phyloP scores from a whole-genome alignment of 192 early-diverging fungal species.

The Lunasporangiospora selenospora region DNA sequence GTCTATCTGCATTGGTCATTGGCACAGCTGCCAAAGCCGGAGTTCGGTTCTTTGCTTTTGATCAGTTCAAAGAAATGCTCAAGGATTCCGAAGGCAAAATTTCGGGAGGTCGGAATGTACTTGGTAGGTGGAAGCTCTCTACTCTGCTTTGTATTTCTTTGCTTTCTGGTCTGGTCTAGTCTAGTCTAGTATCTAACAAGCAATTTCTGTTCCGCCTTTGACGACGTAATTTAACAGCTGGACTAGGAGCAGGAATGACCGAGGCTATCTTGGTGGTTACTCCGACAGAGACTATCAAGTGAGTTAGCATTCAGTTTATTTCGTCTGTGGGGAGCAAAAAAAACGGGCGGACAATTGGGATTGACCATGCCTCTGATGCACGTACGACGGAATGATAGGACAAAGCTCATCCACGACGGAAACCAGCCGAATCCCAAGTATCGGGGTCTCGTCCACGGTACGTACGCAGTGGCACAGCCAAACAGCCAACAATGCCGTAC shows the following conservation, averaged over 20 bases:
- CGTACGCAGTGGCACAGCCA: too few relatives aligned
- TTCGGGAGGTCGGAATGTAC: slow-evolving; percentile 63
- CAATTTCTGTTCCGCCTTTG: not conserved
- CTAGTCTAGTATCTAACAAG: not conserved
- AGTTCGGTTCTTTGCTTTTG: slow-evolving; percentile 93
- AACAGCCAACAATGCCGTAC: too few relatives aligned
- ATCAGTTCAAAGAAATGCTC: slow-evolving; percentile 76
- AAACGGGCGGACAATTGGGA: not conserved
- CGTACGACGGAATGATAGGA: slow-evolving; percentile 53
- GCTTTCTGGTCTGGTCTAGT: slow-evolving; percentile 11
- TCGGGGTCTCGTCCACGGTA: slow-evolving; percentile 81
- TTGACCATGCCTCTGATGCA: not conserved
- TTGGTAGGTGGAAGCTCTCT: too few relatives aligned
- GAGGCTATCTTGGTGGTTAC: slow-evolving; percentile 91
- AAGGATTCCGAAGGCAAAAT: slow-evolving; percentile 74
- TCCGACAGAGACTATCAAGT: slow-evolving; percentile 93
- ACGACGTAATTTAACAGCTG: slow-evolving; percentile 53
- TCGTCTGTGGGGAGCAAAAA: not conserved
- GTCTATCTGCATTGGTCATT: slow-evolving; percentile 86
- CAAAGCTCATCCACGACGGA: slow-evolving; percentile 92
- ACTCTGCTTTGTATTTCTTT: slow-evolving; percentile 15
- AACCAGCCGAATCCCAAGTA: slow-evolving; percentile 75
- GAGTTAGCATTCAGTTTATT: slow-evolving; percentile 10
- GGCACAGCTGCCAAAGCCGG: slow-evolving; percentile 93
- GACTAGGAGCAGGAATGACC: slow-evolving; percentile 84